Conservation (phyloP, 768 basidiomycete genomes). For the Suillus decipiens region DNA sequence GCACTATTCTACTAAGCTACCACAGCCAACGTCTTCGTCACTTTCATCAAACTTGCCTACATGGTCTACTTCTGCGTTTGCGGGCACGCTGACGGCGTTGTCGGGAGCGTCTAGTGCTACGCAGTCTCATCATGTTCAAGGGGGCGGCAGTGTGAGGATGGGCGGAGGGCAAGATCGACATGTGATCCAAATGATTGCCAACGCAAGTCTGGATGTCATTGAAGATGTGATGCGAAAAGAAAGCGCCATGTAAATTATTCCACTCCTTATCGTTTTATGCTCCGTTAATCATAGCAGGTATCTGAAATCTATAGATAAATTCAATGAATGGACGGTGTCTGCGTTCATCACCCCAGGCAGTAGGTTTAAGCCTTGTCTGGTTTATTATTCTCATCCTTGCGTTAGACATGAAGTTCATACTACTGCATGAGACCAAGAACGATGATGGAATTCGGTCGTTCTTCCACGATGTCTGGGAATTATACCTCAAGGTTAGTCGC, state of each 20-base stretch:
- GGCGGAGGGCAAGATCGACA: constrained; percentile 87
- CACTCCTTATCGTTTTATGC: constrained; percentile 15
- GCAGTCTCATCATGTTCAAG: constrained; percentile 58
- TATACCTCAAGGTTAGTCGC: constrained; percentile 85
- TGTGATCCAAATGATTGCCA: constrained; percentile 99
- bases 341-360: constrained; percentile 95
- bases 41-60: constrained; percentile 82
- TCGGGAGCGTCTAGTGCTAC: constrained; percentile 81
- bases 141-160: constrained; percentile 65
- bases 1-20: constrained; percentile 78
- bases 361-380: constrained; percentile 32
- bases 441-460: constrained; percentile 95
- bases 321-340: constrained; percentile 98
- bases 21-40: constrained; percentile 58
- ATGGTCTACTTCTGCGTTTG: constrained; percentile 91
- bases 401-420: constrained; percentile 90
- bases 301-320: constrained; percentile 92
- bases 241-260: constrained; percentile 63
- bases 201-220: constrained; percentile 91
- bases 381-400: constrained; percentile 21
- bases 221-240: constrained; percentile 91
- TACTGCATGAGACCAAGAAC: constrained; percentile 94
- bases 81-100: constrained; percentile 83
- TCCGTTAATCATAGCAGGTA: constrained; percentile 59
- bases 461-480: constrained; percentile 95